Conservation (phyloP, 352 stramenopile genomes). For the Peronospora destructor region DNA sequence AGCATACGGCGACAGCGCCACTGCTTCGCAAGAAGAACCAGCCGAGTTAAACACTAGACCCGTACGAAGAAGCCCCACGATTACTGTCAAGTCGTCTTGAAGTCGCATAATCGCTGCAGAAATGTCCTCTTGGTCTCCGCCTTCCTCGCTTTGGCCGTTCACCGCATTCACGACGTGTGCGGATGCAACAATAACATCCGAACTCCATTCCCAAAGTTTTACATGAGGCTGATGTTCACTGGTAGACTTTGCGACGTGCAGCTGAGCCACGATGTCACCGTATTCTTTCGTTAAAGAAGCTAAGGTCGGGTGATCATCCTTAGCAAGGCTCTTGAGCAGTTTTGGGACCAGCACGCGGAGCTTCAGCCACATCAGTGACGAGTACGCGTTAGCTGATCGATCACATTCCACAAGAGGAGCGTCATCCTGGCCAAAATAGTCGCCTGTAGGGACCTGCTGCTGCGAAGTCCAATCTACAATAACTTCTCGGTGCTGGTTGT, state of each 20-base stretch:
- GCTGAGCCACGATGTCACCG: slow-evolving; percentile 23
- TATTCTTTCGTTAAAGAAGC: slow-evolving; percentile 32
- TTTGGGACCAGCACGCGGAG: slow-evolving; percentile 47
- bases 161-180: slow-evolving; percentile 12
- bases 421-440: slow-evolving; percentile 38
- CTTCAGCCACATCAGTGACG: slow-evolving; percentile 57
- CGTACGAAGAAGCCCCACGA: slow-evolving; percentile 21
- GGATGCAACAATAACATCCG: slow-evolving; percentile 16
- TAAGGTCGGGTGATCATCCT: slow-evolving; percentile 26
- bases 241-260: slow-evolving; percentile 14
- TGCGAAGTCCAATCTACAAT: slow-evolving; percentile 59
- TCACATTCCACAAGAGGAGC: slow-evolving; percentile 54
- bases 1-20: slow-evolving; percentile 41
- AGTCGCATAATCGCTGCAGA: slow-evolving; percentile 19
- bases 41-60: slow-evolving; percentile 14
- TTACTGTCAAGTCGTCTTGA: slow-evolving; percentile 24
- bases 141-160: slow-evolving; percentile 8
- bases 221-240: slow-evolving; percentile 20
- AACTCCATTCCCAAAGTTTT: slow-evolving; percentile 56
- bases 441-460: slow-evolving; percentile 27
- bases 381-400: slow-evolving; percentile 41
- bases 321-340: slow-evolving; percentile 35
- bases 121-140: slow-evolving; percentile 11
- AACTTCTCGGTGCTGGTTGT: slow-evolving; percentile 79
- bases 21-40: slow-evolving; percentile 1